phyloP scores from a whole-genome alignment of 495 filamentous ascomycete species.

The Amorphotheca resinae region DNA sequence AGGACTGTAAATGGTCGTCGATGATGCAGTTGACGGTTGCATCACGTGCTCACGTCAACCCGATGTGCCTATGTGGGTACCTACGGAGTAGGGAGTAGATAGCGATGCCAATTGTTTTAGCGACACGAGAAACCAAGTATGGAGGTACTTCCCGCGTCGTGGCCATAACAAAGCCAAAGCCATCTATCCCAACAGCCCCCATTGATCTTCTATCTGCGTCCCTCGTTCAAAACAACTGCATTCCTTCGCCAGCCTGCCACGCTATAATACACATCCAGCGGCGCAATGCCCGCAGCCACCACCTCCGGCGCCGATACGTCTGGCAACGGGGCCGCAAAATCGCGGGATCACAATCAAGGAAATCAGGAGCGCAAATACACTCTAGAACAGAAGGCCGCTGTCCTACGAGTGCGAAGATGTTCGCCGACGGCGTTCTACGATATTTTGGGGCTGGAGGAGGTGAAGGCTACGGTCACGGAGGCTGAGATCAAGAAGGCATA shows the following conservation, averaged over 20 bases:
- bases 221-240: background rate
- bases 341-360: conserved; percentile 83
- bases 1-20: background rate
- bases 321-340: conserved; percentile 49
- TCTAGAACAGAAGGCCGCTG: conserved; percentile 76
- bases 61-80: too few relatives aligned
- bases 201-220: too few relatives aligned
- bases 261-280: conserved; percentile 1
- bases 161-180: background rate
- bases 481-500: conserved; percentile 91
- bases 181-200: background rate
- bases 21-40: background rate
- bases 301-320: conserved; percentile 46
- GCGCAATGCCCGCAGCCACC: conserved; percentile 63
- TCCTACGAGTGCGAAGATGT: conserved; percentile 76
- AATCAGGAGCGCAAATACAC: conserved; percentile 86
- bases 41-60: too few relatives aligned
- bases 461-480: conserved; percentile 52
- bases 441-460: conserved; percentile 56
- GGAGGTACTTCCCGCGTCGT: conserved; percentile 2
- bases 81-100: too few relatives aligned
- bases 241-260: background rate
- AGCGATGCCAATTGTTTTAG: background rate
- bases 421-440: conserved; percentile 81
- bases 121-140: background rate